Base-by-base conservation (phyloP, 2,329 filamentous ascomycete genomes). In the Blastomyces percursus region DNA sequence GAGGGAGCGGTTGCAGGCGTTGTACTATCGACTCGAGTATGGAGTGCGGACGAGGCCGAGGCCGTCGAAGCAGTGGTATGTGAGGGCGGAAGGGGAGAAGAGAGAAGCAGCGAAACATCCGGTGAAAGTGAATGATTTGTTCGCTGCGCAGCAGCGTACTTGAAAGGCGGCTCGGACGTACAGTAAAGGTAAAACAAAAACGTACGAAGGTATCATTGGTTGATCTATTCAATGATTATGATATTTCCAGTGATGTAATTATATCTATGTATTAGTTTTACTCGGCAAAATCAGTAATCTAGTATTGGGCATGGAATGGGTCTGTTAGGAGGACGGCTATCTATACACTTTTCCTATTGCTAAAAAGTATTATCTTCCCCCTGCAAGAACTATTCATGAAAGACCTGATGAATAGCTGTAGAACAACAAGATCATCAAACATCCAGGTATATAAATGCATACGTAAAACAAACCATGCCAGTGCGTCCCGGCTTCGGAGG, bases 21-120 rank as follows among this genome's bases (percentile, higher is more conserved):
- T 96, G n/a, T 82, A 86, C 63, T 85, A 89, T 69, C 84, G 92
- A 62, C 78, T 96, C 16, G 76, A 85, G 56, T 86, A 88, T 71
- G 82, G 84, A 2, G 86, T 93, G 57, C 81, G 91, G 58, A 89
- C 88, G 12, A 83, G 82, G 67, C 80, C 78, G 55, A 81, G 77
- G 59, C 79, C 78, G 12, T 84, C 81, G 69, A 79, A 78, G 63
- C 81, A 69, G 1, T 63, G 74, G 16, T 79, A 78, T 65, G 66
- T 16, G 64, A 51, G 55, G 48, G 63, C 9, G 58, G 65, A 30
- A 24, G 64, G 61, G 63, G 56, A 66, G 35, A 64, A 64, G 59
- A 59, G 62, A 7, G 61, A 63, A 32, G 30, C 19, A 24, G 50
- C 21, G 11, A 50, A 38, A 30, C 9, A 40, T 30, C 3, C 7